Evolutionary conservation across 768 basidiomycete species (phyloP).

Genomic region (Leccinum ochraceum): DNA sequence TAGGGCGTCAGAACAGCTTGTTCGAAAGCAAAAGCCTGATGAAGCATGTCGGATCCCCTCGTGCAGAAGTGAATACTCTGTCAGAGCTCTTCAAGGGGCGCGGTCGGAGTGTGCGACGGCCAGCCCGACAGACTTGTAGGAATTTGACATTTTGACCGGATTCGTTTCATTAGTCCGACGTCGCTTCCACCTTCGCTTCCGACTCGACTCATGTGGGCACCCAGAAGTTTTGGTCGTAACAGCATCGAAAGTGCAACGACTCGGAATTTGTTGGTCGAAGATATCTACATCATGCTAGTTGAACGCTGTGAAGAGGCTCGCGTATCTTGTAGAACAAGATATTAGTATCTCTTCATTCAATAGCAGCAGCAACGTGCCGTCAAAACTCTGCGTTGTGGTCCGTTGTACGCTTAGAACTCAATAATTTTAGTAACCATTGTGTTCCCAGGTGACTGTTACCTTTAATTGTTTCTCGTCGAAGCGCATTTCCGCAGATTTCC

Average conservation of each 20-base stretch:
- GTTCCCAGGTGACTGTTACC: background rate
- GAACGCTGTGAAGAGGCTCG: background rate
- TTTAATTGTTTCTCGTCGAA: constrained; percentile 18
- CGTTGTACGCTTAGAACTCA: background rate
- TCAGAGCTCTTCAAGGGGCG: constrained; percentile 1
- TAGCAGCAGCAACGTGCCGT: background rate
- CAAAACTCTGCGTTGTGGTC: constrained; percentile 7
- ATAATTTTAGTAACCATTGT: constrained; percentile 7
- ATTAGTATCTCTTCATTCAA: background rate
- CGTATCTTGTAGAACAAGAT: background rate
- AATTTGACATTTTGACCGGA: background rate
- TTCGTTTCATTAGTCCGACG: too few species aligned
- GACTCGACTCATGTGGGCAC: too few species aligned
- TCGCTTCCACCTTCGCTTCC: too few species aligned
- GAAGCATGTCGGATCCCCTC: constrained; percentile 13
- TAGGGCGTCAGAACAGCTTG: constrained; percentile 14
- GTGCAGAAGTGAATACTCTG: background rate
- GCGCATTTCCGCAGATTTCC: constrained; percentile 10
- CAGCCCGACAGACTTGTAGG: too few species aligned
- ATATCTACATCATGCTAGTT: background rate
- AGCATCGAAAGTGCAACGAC: background rate
- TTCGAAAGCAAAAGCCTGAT: constrained; percentile 15
- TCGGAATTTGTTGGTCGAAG: background rate
- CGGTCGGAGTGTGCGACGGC: background rate
- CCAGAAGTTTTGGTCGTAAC: too few species aligned